Percentiles rank a stretch among this genome's conserved stretches.
phyloP scores from a whole-genome alignment of 768 basidiomycete species.

The Suillus weaverae region DNA sequence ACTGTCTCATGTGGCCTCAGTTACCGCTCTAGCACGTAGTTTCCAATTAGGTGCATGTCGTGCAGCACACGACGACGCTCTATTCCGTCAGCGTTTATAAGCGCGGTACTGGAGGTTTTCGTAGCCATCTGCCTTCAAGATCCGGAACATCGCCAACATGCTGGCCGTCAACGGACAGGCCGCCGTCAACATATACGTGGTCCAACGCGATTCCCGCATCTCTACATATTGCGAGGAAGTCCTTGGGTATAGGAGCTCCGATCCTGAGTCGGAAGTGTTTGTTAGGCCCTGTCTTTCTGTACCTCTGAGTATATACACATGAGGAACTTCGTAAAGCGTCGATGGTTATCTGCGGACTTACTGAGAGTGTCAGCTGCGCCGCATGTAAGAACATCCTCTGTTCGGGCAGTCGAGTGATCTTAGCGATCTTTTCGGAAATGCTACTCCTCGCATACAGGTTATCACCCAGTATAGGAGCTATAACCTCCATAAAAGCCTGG shows the following conservation, averaged over 20 bases:
- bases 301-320: conserved; percentile 43
- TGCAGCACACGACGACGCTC: conserved; percentile 2
- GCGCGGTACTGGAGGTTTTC: not conserved
- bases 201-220: conserved; percentile 45
- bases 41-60: not conserved
- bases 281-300: conserved; percentile 40
- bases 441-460: conserved; percentile 43
- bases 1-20: not conserved
- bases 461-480: conserved; percentile 72
- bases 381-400: conserved; percentile 64
- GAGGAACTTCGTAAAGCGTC: conserved; percentile 3
- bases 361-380: conserved; percentile 55
- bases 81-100: not conserved
- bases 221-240: conserved; percentile 53
- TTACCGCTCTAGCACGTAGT: not conserved
- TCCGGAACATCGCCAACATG: conserved; percentile 37
- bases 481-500: conserved; percentile 4
- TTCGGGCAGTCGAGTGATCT: conserved; percentile 35
- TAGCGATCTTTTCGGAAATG: conserved; percentile 31
- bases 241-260: conserved; percentile 56
- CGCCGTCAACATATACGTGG: conserved; percentile 39
- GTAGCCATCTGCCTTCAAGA: conserved; percentile 39
- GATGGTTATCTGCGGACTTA: conserved; percentile 30
- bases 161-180: conserved; percentile 47
- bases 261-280: conserved; percentile 55